These are phyloP conservation scores for Aspergillus persii DNA, from an alignment of 2,329 filamentous ascomycete genomes.

Conservation along the genomic window DNA sequence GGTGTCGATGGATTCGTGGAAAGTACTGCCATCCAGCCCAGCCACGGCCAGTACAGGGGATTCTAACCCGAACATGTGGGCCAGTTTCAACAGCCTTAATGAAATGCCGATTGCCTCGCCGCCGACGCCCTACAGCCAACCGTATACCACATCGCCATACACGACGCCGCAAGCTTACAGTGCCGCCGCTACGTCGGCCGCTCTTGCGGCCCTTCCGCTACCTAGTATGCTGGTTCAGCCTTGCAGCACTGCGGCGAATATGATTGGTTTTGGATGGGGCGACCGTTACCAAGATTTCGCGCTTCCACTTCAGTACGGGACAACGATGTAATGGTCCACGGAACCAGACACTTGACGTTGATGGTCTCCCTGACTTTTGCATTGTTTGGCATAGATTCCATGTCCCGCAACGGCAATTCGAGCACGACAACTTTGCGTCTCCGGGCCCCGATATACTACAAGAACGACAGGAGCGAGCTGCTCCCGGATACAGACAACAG, in stretches of 20 bases:
- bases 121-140: conserved; percentile 75
- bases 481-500: conserved; percentile 36
- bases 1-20: conserved; percentile 80
- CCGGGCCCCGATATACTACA: conserved; percentile 46
- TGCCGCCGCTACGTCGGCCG: conserved; percentile 69
- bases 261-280: conserved; percentile 75
- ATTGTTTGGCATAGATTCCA: conserved; percentile 24
- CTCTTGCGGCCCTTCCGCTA: conserved; percentile 74
- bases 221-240: conserved; percentile 82
- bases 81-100: conserved; percentile 66
- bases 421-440: conserved; percentile 17
- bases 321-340: conserved; percentile 64
- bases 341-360: conserved; percentile 35
- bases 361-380: conserved; percentile 23
- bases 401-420: conserved; percentile 15
- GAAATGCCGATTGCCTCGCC: conserved; percentile 74
- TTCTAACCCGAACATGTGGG: conserved; percentile 72
- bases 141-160: conserved; percentile 68
- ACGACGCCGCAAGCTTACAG: conserved; percentile 68
- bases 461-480: conserved; percentile 36
- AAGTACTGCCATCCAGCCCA: conserved; percentile 83
- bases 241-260: conserved; percentile 76
- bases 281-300: conserved; percentile 81
- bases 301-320: conserved; percentile 56
- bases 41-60: conserved; percentile 71